Conservation (phyloP, 208 protist species). For the Trichomonas vaginalis region DNA sequence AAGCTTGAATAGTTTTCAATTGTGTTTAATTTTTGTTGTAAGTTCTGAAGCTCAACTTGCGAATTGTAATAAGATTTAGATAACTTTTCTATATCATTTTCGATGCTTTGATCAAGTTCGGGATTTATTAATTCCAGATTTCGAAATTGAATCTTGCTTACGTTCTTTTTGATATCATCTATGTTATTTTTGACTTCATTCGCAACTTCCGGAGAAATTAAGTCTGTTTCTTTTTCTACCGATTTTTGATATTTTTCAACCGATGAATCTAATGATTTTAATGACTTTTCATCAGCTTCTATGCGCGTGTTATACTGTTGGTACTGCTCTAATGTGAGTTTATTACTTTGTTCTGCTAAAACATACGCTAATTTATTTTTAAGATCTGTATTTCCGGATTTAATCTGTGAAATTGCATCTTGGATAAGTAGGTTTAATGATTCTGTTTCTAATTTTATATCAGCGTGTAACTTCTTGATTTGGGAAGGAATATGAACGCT, state of each 20-base stretch:
- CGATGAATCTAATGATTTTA: background rate
- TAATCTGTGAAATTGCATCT: background rate
- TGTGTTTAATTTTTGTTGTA: background rate
- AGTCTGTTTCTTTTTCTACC: background rate
- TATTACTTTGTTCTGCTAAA: background rate
- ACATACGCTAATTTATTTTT: background rate
- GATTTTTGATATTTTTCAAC: background rate
- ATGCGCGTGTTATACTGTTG: background rate
- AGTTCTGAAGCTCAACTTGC: background rate
- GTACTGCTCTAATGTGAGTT: background rate
- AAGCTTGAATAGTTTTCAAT: background rate
- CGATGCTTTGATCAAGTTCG: background rate
- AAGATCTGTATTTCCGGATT: background rate
- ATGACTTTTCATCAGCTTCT: background rate
- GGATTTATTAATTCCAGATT: background rate
- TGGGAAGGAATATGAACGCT: background rate
- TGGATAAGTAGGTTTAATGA: background rate
- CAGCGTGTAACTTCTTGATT: background rate
- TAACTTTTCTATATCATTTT: background rate
- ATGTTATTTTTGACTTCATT: background rate
- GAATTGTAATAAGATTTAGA: background rate
- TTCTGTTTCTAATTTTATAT: background rate
- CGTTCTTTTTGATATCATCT: background rate
- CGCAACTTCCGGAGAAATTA: background rate
- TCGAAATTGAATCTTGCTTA: background rate